phyloP scores from a whole-genome alignment of 2,329 filamentous ascomycete genomes.

The Rhynchosporium secalis region DNA sequence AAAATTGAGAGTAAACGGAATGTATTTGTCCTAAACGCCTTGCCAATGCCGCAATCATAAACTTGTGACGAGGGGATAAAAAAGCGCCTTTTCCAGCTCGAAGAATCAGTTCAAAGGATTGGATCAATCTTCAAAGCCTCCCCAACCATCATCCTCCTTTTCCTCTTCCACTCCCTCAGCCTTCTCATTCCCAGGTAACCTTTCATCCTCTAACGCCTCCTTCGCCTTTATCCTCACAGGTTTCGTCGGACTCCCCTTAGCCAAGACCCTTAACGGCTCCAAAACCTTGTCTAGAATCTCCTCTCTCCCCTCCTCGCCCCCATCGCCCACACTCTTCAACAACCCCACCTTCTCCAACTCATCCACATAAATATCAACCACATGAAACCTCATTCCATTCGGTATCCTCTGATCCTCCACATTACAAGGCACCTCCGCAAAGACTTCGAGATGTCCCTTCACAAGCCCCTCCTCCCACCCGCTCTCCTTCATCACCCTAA shows the following conservation, averaged over 20 bases:
- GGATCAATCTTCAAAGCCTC: conserved; percentile 37
- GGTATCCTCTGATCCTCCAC: conserved; percentile 57
- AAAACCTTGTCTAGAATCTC: conserved; percentile 44
- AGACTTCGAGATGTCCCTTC: conserved; percentile 47
- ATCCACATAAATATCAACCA: conserved; percentile 88
- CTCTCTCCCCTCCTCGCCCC: conserved; percentile 40
- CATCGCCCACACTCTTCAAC: conserved; percentile 40
- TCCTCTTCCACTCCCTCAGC: conserved; percentile 40
- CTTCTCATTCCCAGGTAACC: conserved; percentile 63
- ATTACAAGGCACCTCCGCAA: conserved; percentile 48
- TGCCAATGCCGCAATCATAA: conserved; percentile 22
- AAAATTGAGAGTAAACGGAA: conserved; percentile 23
- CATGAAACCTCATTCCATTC: conserved; percentile 82
- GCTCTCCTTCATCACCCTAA: conserved; percentile 47
- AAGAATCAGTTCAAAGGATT: no score
- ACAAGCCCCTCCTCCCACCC: conserved; percentile 43
- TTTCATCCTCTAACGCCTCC: conserved; percentile 72
- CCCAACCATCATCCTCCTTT: conserved; percentile 43
- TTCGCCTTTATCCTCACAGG: conserved; percentile 67
- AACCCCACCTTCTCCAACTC: conserved; percentile 74
- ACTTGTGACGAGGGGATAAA: neutral
- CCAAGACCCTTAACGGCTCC: conserved; percentile 46
- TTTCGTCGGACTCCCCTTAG: conserved; percentile 62
- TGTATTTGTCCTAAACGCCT: conserved; percentile 30
- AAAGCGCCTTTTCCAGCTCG: neutral